Evolutionary conservation across 2,329 filamentous ascomycete genomes (phyloP).

Genomic region (Diplodia intermedia): DNA sequence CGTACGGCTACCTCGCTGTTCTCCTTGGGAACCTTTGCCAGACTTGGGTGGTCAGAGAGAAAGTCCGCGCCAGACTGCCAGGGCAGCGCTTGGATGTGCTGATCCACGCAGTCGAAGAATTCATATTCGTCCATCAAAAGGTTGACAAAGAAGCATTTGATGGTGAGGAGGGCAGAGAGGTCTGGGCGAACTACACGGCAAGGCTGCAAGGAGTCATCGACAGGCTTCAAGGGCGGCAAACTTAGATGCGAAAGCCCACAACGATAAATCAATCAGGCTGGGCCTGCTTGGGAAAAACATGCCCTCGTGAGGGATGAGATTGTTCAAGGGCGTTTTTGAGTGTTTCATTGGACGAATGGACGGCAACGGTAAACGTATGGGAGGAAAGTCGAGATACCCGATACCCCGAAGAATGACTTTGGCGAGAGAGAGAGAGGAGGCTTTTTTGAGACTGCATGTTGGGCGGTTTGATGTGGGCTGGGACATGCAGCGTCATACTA

Average conservation of each 20-base stretch:
- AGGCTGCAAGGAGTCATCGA: conserved; percentile 62
- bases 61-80: conserved; percentile 49
- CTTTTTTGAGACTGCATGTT: neutral
- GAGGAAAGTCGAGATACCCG: conserved; percentile 32
- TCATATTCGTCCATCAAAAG: conserved; percentile 65
- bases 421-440: neutral
- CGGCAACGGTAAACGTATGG: conserved; percentile 3
- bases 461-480: conserved; percentile 17
- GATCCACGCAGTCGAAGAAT: conserved; percentile 66
- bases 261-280: neutral
- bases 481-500: conserved; percentile 16
- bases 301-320: neutral
- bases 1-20: conserved; percentile 84
- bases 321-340: conserved; percentile 17
- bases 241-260: neutral
- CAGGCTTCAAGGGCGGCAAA: conserved; percentile 45
- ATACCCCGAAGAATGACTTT: conserved; percentile 28
- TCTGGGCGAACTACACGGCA: conserved; percentile 59
- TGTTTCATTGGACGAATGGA: neutral
- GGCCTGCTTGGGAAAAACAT: neutral
- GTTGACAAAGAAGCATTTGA: conserved; percentile 57
- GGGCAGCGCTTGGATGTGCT: conserved; percentile 58
- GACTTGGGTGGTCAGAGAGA: conserved; percentile 52
- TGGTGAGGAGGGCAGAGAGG: conserved; percentile 56
- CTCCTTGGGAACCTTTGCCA: conserved; percentile 82